Conservation (phyloP, 225 moss, liverwort and hornwort genomes). For the Straminergon stramineum region DNA sequence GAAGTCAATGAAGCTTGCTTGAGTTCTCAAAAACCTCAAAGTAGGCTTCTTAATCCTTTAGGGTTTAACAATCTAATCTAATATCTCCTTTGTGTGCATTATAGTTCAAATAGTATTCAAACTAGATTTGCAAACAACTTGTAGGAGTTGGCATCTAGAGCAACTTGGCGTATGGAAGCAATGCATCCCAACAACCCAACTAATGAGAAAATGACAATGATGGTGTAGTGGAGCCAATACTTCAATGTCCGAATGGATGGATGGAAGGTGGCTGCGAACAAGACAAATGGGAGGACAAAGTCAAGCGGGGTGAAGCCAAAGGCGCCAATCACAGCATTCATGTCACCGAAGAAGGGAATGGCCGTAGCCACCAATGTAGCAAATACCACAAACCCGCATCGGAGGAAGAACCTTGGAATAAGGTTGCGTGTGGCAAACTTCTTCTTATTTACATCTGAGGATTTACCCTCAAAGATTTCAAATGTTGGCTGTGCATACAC, state of each 20-base stretch:
- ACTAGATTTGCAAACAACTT: constrained; percentile 17
- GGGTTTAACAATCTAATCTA: not conserved
- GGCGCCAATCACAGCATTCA: constrained; percentile 8
- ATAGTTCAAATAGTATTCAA: not conserved
- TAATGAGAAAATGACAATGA: not conserved
- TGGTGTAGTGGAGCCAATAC: constrained; percentile 5
- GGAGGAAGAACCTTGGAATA: not conserved
- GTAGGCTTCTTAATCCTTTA: rapidly evolving
- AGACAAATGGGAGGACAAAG: constrained; percentile 13
- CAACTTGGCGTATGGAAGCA: constrained; percentile 6
- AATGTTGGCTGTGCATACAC: constrained; percentile 24
- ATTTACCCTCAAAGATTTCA: constrained; percentile 10
- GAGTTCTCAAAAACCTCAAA: not conserved
- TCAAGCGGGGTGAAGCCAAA: constrained; percentile 26
- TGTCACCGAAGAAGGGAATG: constrained; percentile 7
- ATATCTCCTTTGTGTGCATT: not conserved
- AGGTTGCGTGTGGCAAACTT: not conserved
- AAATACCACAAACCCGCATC: not conserved
- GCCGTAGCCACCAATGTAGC: not conserved
- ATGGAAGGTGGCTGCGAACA: not conserved
- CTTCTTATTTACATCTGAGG: constrained; percentile 1
- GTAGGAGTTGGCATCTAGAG: not conserved
- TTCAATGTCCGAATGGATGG: not conserved
- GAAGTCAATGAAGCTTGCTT: rapidly evolving
- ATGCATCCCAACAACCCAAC: constrained; percentile 9